These are phyloP conservation scores for Saccharomycopsis sp. DNA, from an alignment of 805 yeast genomes.

Conservation along the genomic window DNA sequence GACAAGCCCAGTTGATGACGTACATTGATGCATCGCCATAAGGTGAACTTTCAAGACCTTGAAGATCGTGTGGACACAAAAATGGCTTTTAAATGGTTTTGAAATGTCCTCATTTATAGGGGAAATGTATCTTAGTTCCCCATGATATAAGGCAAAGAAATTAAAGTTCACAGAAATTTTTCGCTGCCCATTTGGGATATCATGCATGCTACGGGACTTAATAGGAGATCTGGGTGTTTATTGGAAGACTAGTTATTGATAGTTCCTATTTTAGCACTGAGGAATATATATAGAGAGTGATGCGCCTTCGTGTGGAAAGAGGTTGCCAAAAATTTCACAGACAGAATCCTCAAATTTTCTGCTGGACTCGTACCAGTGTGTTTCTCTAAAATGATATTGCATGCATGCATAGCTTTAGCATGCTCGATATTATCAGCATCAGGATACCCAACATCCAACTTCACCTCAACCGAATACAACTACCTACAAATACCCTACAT, in stretches of 20 bases:
- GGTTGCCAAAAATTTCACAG: background rate
- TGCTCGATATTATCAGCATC: background rate
- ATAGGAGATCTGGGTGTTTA: background rate
- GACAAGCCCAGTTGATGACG: no score
- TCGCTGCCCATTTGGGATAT: background rate
- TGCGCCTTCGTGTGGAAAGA: background rate
- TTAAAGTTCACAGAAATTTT: background rate
- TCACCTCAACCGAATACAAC: background rate
- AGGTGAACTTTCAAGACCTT: background rate
- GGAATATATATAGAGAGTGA: background rate
- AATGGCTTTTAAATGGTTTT: background rate
- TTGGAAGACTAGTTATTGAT: background rate
- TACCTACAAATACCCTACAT: background rate
- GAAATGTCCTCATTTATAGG: background rate
- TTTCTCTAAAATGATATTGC: background rate
- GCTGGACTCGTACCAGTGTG: background rate
- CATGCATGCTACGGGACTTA: background rate
- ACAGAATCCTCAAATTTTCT: no score
- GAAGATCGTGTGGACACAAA: background rate
- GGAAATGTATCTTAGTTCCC: background rate
- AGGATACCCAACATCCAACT: background rate
- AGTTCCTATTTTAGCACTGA: no score
- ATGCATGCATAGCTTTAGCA: background rate
- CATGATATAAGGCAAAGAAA: background rate
- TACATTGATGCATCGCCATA: no score